Evolutionary conservation across 2,329 filamentous ascomycete species (phyloP).

Genomic region (Hypocreales sp.): DNA sequence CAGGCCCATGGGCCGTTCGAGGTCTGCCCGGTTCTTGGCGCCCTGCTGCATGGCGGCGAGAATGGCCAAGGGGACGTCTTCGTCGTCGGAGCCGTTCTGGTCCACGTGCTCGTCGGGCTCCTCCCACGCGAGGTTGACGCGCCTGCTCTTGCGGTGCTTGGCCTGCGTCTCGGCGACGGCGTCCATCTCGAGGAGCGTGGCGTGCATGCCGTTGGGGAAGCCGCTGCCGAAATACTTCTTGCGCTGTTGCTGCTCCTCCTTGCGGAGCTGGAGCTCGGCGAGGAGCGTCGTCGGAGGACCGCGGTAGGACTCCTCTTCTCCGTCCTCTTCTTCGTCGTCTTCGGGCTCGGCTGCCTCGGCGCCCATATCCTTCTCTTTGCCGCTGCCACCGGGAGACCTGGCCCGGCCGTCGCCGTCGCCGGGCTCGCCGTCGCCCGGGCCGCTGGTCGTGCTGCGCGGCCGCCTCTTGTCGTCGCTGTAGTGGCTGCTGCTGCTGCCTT

Average conservation of each 20-base stretch:
- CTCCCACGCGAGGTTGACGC: slow-evolving; percentile 85
- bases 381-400: slow-evolving; percentile 1
- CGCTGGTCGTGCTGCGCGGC: slow-evolving; percentile 6
- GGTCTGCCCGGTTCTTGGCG: slow-evolving; percentile 31
- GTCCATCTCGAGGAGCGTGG: slow-evolving; percentile 80
- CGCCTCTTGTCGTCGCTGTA: slow-evolving; percentile 13
- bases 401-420: background rate
- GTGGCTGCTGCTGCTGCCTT: slow-evolving; percentile 16
- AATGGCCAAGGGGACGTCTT: slow-evolving; percentile 78
- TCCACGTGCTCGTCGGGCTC: slow-evolving; percentile 35
- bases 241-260: slow-evolving; percentile 71
- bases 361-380: slow-evolving; percentile 3
- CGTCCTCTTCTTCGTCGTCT: slow-evolving; percentile 24
- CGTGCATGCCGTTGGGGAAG: slow-evolving; percentile 67
- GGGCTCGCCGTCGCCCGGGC: slow-evolving; percentile 10
- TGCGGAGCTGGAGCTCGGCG: slow-evolving; percentile 81
- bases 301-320: slow-evolving; percentile 35
- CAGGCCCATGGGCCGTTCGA: slow-evolving; percentile 53
- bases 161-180: slow-evolving; percentile 77
- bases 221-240: slow-evolving; percentile 45
- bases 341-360: slow-evolving; percentile 16
- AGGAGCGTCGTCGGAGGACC: slow-evolving; percentile 79
- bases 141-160: slow-evolving; percentile 56
- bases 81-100: slow-evolving; percentile 44
- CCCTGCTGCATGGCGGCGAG: slow-evolving; percentile 49